Percentiles rank a stretch among this genome's conserved stretches.
phyloP scores from a whole-genome alignment of 1,284 basidiomycete species.

The Coniferiporia weirii region DNA sequence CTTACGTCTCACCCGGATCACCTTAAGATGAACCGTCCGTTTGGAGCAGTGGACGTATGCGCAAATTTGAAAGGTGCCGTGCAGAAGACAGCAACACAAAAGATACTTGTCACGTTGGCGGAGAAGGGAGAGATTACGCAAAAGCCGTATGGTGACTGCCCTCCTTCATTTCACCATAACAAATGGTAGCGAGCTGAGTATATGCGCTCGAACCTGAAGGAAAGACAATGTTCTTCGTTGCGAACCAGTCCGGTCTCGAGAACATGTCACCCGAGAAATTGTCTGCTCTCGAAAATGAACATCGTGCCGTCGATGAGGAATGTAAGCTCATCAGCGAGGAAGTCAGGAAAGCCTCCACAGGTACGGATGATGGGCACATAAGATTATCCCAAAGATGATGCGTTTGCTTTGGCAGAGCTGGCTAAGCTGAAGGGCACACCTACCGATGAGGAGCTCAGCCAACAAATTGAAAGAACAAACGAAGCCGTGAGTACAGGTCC shows the following conservation, averaged over 20 bases:
- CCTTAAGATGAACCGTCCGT: conserved; percentile 21
- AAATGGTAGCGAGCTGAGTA: conserved; percentile 68
- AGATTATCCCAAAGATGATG: not conserved
- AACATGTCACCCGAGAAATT: conserved; percentile 55
- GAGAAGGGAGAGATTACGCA: conserved; percentile 72
- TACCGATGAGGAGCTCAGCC: conserved; percentile 60
- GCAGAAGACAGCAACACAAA: conserved; percentile 75
- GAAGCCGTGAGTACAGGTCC: conserved; percentile 34
- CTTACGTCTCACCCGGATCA: not conserved
- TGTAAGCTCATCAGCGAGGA: conserved; percentile 50
- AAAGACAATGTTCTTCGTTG: conserved; percentile 81
- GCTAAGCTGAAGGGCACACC: conserved; percentile 55
- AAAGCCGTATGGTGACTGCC: conserved; percentile 66
- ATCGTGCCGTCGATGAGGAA: conserved; percentile 51
- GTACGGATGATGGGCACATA: conserved; percentile 31
- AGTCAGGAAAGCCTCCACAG: conserved; percentile 44
- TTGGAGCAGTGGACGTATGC: conserved; percentile 65
- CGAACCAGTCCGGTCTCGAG: conserved; percentile 62
- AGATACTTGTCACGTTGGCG: conserved; percentile 71
- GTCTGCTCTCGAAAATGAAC: conserved; percentile 49
- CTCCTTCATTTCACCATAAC: conserved; percentile 39
- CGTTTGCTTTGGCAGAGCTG: conserved; percentile 45
- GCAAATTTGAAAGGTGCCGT: conserved; percentile 85
- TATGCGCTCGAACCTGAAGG: conserved; percentile 79
- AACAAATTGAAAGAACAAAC: conserved; percentile 40